A percentile compares a stretch with the other conserved stretches of the same genome.
phyloP scores from a whole-genome alignment of 1,139 yeast genomes.

The Geotrichum histeridarum region DNA sequence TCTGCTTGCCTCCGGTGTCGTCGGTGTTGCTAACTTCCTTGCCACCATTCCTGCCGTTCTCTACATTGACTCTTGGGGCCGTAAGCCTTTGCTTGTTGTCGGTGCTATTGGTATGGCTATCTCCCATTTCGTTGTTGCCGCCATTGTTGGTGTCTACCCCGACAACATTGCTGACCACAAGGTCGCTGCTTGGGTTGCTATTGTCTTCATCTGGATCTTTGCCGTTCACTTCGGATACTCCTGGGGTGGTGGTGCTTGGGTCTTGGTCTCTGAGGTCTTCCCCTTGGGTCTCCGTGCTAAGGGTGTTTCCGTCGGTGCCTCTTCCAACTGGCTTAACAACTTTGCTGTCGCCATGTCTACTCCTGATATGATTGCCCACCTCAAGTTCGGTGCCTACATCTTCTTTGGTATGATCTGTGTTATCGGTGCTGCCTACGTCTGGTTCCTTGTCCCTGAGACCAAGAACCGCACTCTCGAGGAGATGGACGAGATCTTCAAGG shows the following conservation, averaged over 20 bases:
- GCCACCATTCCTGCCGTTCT: constrained; percentile 43
- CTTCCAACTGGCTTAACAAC: constrained; percentile 78
- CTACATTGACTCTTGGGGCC: constrained; percentile 49
- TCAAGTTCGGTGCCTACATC: constrained; percentile 44
- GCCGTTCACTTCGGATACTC: constrained; percentile 71
- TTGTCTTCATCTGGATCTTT: constrained; percentile 65
- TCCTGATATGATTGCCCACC: constrained; percentile 54
- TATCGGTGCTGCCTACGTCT: constrained; percentile 32
- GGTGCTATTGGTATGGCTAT: constrained; percentile 48
- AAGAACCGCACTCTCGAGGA: constrained; percentile 47
- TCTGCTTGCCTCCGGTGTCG: constrained; percentile 41
- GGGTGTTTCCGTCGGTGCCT: constrained; percentile 66
- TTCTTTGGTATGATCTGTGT: constrained; percentile 40
- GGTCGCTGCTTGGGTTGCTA: constrained; percentile 50
- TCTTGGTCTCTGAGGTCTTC: constrained; percentile 66
- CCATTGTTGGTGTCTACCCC: constrained; percentile 31
- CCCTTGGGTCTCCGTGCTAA: constrained; percentile 69
- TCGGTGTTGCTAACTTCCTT: constrained; percentile 31
- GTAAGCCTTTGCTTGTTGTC: constrained; percentile 48
- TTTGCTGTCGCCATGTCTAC: constrained; percentile 68
- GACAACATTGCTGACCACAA: constrained; percentile 20
- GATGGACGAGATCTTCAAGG: constrained; percentile 43
- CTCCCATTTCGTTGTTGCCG: constrained; percentile 38
- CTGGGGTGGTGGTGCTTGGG: constrained; percentile 83
- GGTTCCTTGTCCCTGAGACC: constrained; percentile 46